Conservation (phyloP, 2,329 filamentous ascomycete species). For the Cercospora berteroae region DNA sequence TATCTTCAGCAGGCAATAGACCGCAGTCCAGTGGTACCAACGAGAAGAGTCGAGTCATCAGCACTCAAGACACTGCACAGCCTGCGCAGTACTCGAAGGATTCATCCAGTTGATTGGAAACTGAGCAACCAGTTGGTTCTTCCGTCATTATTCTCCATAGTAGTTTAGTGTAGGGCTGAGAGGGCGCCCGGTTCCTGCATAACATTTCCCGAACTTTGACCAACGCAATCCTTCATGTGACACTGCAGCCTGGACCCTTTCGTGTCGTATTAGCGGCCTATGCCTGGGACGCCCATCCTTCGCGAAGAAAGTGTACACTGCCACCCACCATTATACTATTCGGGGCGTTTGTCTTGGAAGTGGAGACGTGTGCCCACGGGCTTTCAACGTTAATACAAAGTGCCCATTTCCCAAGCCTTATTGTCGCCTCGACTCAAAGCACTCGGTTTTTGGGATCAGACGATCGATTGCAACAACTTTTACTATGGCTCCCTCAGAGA, state of each 20-base stretch:
- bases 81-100: background rate
- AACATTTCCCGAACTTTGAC: background rate
- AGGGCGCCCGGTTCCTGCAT: background rate
- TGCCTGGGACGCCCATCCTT: background rate
- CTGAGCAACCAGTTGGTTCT: background rate
- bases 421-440: background rate
- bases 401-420: background rate
- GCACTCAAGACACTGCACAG: background rate
- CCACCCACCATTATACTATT: background rate
- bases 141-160: background rate
- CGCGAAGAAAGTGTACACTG: background rate
- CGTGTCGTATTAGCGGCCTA: background rate
- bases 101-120: background rate
- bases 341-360: background rate
- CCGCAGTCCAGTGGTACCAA: background rate
- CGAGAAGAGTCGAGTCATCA: background rate
- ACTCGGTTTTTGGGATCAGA: background rate
- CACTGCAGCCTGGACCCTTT: background rate
- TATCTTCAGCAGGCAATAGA: background rate
- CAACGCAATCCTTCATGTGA: slow-evolving; percentile 1
- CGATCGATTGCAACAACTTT: background rate
- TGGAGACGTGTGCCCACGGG: background rate
- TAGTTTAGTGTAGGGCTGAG: background rate
- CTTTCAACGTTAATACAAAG: background rate
- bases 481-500: background rate